These are phyloP conservation scores for Rachicladosporium sp. DNA, from an alignment of 2,329 filamentous ascomycete genomes.

Conservation along the genomic window DNA sequence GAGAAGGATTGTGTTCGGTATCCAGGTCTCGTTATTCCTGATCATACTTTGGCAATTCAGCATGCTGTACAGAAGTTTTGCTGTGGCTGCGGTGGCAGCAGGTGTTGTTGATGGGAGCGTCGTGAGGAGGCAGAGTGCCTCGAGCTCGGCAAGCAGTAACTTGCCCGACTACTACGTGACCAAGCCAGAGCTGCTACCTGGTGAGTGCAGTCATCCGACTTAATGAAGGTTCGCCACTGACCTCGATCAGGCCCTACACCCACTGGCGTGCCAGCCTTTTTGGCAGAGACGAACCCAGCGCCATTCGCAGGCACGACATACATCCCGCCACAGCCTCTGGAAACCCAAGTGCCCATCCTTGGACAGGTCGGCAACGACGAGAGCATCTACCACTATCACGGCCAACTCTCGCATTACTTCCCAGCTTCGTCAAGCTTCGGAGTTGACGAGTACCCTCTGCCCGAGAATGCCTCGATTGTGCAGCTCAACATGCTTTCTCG, in stretches of 20 bases:
- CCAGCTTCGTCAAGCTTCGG: conserved; percentile 59
- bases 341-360: conserved; percentile 56
- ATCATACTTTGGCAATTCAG: conserved; percentile 16
- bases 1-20: conserved; percentile 1
- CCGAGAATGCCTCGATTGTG: conserved; percentile 52
- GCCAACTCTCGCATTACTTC: conserved; percentile 56
- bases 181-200: conserved; percentile 40
- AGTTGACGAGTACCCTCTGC: conserved; percentile 59
- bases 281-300: conserved; percentile 58
- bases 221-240: neutral
- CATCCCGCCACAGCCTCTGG: conserved; percentile 56
- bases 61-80: conserved; percentile 22
- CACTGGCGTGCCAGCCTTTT: conserved; percentile 57
- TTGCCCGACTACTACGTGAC: conserved; percentile 55
- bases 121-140: conserved; percentile 9
- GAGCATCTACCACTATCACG: conserved; percentile 61
- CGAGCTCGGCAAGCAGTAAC: conserved; percentile 14
- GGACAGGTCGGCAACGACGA: conserved; percentile 39
- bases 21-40: conserved; percentile 17
- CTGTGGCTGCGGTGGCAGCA: conserved; percentile 14
- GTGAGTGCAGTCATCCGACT: conserved; percentile 8
- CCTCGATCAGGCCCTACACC: conserved; percentile 46
- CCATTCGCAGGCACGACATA: conserved; percentile 51
- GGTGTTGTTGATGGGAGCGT: conserved; percentile 13
- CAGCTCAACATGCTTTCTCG: conserved; percentile 63